Percentiles rank a stretch among this genome's conserved stretches.
phyloP scores from a whole-genome alignment of 352 stramenopile species.

The Phytophthora pistaciae region DNA sequence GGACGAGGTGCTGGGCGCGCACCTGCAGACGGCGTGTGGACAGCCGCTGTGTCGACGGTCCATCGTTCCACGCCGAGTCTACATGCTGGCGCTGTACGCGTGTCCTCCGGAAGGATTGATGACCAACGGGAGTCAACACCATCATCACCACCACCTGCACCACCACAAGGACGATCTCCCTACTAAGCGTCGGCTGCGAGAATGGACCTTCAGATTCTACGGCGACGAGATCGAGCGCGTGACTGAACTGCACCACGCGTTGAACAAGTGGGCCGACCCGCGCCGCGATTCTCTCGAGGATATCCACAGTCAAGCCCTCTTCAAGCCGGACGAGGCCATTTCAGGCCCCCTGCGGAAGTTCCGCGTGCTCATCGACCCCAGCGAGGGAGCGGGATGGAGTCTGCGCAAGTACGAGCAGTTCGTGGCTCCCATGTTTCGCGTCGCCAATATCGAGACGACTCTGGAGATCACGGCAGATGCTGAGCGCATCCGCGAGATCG shows the following conservation, averaged over 20 bases:
- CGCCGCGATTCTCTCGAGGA: slow-evolving; percentile 22
- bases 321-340: slow-evolving; percentile 13
- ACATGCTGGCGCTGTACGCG: slow-evolving; percentile 53
- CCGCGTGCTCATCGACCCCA: slow-evolving; percentile 67
- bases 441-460: slow-evolving; percentile 53
- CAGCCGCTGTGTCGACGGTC: slow-evolving; percentile 37
- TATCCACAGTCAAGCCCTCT: slow-evolving; percentile 22
- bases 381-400: slow-evolving; percentile 40
- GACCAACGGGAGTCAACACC: slow-evolving; percentile 8
- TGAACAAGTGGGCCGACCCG: slow-evolving; percentile 59
- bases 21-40: slow-evolving; percentile 49
- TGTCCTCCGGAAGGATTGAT: slow-evolving; percentile 38
- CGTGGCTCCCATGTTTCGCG: slow-evolving; percentile 57
- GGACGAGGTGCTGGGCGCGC: slow-evolving; percentile 58
- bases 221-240: slow-evolving; percentile 47
- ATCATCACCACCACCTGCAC: slow-evolving; percentile 27
- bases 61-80: slow-evolving; percentile 34
- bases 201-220: slow-evolving; percentile 58
- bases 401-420: slow-evolving; percentile 56
- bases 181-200: slow-evolving; percentile 42
- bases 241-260: slow-evolving; percentile 36
- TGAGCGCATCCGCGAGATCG: slow-evolving; percentile 51
- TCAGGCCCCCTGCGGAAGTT: slow-evolving; percentile 43
- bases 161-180: slow-evolving; percentile 20
- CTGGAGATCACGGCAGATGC: slow-evolving; percentile 48